Evolutionary conservation across 2,329 filamentous ascomycete genomes (phyloP).

Genomic region (Colletotrichum sp.): DNA sequence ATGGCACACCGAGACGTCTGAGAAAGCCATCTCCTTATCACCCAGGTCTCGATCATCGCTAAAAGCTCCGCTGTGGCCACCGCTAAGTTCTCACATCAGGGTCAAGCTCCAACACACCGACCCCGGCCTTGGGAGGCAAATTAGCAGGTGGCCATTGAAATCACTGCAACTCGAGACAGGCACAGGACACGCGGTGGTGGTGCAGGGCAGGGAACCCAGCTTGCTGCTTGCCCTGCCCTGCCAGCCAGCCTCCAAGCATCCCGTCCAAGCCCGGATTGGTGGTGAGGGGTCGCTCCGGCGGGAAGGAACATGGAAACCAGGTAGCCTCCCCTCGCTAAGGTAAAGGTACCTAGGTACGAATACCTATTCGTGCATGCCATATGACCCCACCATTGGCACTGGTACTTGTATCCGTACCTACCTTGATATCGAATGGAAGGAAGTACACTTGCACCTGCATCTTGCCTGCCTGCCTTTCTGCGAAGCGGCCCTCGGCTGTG

Average conservation of each 20-base stretch:
- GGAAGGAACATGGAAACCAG: background rate
- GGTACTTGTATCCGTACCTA: background rate
- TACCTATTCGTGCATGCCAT: too few relatives aligned
- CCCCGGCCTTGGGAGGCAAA: background rate
- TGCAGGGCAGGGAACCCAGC: background rate
- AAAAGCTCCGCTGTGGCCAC: background rate
- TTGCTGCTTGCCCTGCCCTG: background rate
- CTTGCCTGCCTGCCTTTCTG: background rate
- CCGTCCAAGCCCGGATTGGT: background rate
- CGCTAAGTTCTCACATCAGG: background rate
- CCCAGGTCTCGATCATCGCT: background rate
- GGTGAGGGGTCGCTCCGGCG: background rate
- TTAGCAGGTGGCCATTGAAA: background rate
- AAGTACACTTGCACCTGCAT: background rate
- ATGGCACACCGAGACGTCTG: background rate
- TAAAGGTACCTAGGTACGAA: background rate
- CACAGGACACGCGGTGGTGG: background rate
- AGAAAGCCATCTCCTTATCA: background rate
- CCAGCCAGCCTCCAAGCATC: background rate
- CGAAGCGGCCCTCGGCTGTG: background rate
- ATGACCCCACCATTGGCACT: background rate
- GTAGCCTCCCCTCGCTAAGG: background rate
- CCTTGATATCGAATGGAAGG: background rate
- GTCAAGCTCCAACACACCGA: background rate
- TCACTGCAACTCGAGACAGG: background rate